Evolutionary conservation across 2,329 filamentous ascomycete genomes (phyloP).

Genomic region (Phyllosticta citribraziliensis): DNA sequence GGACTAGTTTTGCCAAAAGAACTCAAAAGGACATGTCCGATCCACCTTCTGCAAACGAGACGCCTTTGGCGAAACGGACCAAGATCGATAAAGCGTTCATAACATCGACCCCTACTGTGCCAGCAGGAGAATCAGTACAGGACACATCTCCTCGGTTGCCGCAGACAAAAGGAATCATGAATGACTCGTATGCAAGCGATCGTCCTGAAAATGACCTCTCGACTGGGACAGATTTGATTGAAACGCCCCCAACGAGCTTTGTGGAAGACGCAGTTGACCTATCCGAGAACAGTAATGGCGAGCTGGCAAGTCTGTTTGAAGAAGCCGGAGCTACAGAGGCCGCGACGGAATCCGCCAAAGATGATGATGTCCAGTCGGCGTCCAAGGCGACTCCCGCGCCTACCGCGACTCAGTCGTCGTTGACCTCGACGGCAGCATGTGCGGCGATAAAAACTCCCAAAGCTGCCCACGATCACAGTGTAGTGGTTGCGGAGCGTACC

Average conservation of each 20-base stretch:
- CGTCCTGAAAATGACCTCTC: background rate
- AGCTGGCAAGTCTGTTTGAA: background rate
- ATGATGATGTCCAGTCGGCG: constrained; percentile 33
- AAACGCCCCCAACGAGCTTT: background rate
- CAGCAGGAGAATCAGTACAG: background rate
- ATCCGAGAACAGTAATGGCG: background rate
- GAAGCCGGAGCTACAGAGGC: background rate
- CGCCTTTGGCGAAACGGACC: background rate
- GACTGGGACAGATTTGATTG: background rate
- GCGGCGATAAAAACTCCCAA: constrained; percentile 28
- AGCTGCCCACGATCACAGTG: constrained; percentile 51
- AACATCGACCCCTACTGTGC: background rate
- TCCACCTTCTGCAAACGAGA: background rate
- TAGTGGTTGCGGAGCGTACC: constrained; percentile 21
- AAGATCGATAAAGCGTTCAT: background rate
- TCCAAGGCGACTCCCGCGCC: constrained; percentile 26
- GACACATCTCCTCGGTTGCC: background rate
- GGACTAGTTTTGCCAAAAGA: background rate
- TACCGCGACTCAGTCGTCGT: constrained; percentile 16
- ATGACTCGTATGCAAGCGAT: background rate
- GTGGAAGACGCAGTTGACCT: background rate
- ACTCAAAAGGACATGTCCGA: background rate
- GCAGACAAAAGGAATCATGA: background rate
- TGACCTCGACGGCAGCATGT: constrained; percentile 22
- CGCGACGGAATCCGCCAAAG: constrained; percentile 13